These are phyloP conservation scores for Fusarium coicis DNA, from an alignment of 2,329 filamentous ascomycete genomes.

Conservation along the genomic window DNA sequence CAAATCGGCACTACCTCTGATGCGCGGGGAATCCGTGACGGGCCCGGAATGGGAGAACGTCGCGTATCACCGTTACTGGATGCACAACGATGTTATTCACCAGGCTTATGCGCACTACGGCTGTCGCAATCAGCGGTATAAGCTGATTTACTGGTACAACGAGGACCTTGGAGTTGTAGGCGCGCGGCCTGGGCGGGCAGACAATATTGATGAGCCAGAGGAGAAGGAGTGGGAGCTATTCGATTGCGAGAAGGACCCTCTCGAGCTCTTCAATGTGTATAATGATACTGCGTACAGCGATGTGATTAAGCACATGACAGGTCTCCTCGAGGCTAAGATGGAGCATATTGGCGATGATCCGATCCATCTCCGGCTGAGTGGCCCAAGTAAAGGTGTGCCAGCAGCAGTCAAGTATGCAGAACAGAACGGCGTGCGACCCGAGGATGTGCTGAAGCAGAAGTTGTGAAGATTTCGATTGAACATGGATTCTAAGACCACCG, in stretches of 20 bases:
- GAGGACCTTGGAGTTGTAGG: slow-evolving; percentile 59
- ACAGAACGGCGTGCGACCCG: neutral
- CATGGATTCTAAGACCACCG: neutral
- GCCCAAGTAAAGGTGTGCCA: neutral
- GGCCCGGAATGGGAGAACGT: slow-evolving; percentile 61
- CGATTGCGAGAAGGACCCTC: slow-evolving; percentile 60
- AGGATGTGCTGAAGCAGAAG: neutral
- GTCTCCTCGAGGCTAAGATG: slow-evolving; percentile 61
- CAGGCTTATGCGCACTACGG: slow-evolving; percentile 64
- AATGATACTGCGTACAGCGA: slow-evolving; percentile 50
- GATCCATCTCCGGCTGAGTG: neutral
- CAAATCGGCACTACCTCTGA: slow-evolving; percentile 52
- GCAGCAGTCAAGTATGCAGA: neutral
- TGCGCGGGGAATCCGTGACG: slow-evolving; percentile 42
- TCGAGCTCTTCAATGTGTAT: slow-evolving; percentile 62
- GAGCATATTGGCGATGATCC: slow-evolving; percentile 61
- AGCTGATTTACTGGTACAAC: slow-evolving; percentile 68
- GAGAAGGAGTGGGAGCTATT: slow-evolving; percentile 66
- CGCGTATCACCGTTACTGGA: slow-evolving; percentile 67
- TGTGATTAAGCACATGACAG: slow-evolving; percentile 54
- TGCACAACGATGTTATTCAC: slow-evolving; percentile 63
- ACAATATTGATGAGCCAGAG: slow-evolving; percentile 7
- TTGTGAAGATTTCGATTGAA: neutral
- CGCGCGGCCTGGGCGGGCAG: slow-evolving; percentile 50
- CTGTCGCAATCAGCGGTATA: slow-evolving; percentile 61